Base-by-base conservation (phyloP, 140 eudicot species). In the Anethum foeniculum region DNA sequence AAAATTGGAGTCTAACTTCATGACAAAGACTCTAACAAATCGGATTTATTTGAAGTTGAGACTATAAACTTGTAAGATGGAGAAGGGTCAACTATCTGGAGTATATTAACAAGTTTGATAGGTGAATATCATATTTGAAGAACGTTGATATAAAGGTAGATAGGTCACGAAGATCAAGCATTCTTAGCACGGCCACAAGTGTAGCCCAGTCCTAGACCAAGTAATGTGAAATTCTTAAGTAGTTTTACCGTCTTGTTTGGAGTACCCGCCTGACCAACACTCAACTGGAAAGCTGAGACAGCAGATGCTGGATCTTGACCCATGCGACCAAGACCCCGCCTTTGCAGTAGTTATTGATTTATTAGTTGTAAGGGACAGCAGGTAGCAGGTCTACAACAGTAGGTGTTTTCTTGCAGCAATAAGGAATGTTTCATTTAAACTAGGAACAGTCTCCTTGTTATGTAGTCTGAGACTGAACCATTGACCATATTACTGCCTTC, bases 391-490 rank as follows among this genome's bases (percentile, higher is more conserved):
- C 97, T 44, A 90, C 96, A 10, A 92, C 90, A 0, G 90, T 89
- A 3, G 97, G 96, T 58, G 46, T 87, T 80, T 90, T 92, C 86
- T 90, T 87, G 82, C 97, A 92, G 78, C 96, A 92, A 32, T 92
- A 96, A 0, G 96, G 97, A 23, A 90, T 77, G 84, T 87, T 88
- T 51, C 88, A 96, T 86, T 92, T 88, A 85, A 92, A 92, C 89
- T 87, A 89, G 39, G 97, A 92, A 73, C 97, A 92, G 58, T 92
- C 96, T 14, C 96, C 97, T 87, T 92, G 97, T 80, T 92, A 96
- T 13, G 96, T 88, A 19, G 97, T 82, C 38, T 92, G 96, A 81
- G 97, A 91, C 80, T 93, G 93, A 34, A 85, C 87, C 92, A 90
- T 92, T 34, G 90, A 75, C 97, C 97, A 90, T 77, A 92, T 89